Conservation (phyloP, 73 alveolate species). For the Breviolum minutum region DNA sequence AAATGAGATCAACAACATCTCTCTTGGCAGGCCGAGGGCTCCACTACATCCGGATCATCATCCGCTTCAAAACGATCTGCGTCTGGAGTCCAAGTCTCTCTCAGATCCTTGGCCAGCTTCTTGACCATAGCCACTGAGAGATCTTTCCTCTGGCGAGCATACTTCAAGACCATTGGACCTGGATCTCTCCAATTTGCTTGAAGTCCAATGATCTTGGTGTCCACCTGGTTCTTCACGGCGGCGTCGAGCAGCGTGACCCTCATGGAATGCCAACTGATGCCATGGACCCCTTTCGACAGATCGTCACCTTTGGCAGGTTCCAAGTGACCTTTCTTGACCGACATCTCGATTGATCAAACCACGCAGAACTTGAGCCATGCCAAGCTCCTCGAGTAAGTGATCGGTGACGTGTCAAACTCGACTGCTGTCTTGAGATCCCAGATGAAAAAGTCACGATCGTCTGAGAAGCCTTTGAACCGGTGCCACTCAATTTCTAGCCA, state of each 20-base stretch:
- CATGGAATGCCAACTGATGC: neutral
- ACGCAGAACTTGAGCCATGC: neutral
- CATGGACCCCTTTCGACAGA: neutral
- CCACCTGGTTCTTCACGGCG: neutral
- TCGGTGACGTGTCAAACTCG: neutral
- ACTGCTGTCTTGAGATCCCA: neutral
- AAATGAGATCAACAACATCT: too few relatives aligned
- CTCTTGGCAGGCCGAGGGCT: too few relatives aligned
- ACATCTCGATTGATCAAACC: neutral
- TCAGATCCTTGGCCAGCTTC: neutral
- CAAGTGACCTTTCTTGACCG: neutral
- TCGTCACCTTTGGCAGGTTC: neutral
- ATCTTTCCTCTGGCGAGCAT: neutral
- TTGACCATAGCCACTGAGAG: neutral
- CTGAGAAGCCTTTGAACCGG: neutral
- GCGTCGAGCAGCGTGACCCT: slow-evolving; percentile 1
- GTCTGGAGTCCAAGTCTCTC: neutral
- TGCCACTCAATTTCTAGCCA: neutral
- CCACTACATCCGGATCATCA: too few relatives aligned
- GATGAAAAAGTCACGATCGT: slow-evolving; percentile 13
- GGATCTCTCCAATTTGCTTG: slow-evolving; percentile 6
- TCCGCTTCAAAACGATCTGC: neutral
- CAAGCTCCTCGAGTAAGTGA: neutral
- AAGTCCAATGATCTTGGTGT: neutral
- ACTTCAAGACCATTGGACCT: neutral